Base-by-base conservation (phyloP, 345 rosid species). In the Balakata baccata region DNA sequence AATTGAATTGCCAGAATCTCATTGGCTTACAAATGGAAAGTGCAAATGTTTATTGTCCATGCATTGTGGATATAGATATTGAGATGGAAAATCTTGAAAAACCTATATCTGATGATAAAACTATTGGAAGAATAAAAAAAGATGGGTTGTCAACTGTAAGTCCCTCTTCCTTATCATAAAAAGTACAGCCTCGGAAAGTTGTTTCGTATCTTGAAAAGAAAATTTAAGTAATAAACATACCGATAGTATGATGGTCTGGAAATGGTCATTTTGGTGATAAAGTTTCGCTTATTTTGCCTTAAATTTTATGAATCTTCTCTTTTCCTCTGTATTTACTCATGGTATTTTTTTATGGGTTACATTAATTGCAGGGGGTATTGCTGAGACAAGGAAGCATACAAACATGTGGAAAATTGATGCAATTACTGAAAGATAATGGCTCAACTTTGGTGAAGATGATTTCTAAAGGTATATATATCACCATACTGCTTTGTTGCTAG, bases 361-460 rank as follows among this genome's bases (percentile, higher is more conserved):
- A 87, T 90, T 86, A 86, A 71, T 60, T 82, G 87, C 93, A 88
- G 74, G 92, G 87, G 81, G 81, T 87, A 64, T 76, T 94, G 80
- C 92, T 87, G 85, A 88, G 97, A 79, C 98, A 92, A 81, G 87
- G 86, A 60, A 94, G 97, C 88, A 77, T 88, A 62, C 88, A 76
- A 66, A 82, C 86, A 20, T 93, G 97, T 79, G 78, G 78, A 76
- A 76, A 56, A 43, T 69, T 75, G 52, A 62, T 82, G 76, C 81
- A 75, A 66, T 63, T 78, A 73, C 49, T 64, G 70, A 62, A 81
- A 73, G 43, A 68, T 60, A 76, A 69, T 60, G 58, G 68, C 74
- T 78, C 71, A 50, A 54, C 68, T 72, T 74, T 81, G 25, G 71
- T 70, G 41, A 78, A 81, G 46, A 70, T 77, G 46, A 59, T 75